These are phyloP conservation scores for Vanrija pseudolonga DNA, from an alignment of 1,284 basidiomycete species.

Conservation along the genomic window DNA sequence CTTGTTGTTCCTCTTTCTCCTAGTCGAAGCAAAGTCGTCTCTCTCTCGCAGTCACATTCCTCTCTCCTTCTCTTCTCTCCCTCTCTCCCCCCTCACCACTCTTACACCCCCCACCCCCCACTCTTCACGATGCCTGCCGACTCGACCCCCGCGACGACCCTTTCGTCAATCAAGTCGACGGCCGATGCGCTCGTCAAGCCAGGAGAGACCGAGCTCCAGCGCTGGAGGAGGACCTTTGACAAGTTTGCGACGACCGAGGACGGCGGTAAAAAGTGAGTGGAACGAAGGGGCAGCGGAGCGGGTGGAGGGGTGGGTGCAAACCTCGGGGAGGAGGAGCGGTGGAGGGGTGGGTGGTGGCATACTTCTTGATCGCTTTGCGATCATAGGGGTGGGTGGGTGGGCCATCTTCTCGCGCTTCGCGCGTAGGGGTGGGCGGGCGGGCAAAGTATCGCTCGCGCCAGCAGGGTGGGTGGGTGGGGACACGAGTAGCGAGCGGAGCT, in stretches of 20 bases:
- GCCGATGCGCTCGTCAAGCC: constrained; percentile 59
- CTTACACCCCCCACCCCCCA: not conserved
- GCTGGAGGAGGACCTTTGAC: constrained; percentile 84
- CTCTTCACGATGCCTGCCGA: constrained; percentile 5
- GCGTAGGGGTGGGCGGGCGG: too few relatives aligned
- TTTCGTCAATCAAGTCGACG: constrained; percentile 23
- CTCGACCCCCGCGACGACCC: not conserved
- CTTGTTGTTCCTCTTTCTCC: not conserved
- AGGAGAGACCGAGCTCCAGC: constrained; percentile 74
- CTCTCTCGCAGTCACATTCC: not conserved
- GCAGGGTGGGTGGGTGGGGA: too few relatives aligned
- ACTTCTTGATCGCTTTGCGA: too few relatives aligned
- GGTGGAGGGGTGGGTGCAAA: too few relatives aligned
- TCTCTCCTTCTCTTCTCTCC: not conserved
- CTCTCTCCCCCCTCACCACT: constrained; percentile 8
- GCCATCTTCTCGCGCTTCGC: too few relatives aligned
- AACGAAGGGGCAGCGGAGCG: too few relatives aligned
- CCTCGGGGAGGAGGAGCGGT: too few relatives aligned
- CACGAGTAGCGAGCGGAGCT: too few relatives aligned
- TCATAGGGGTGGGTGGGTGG: too few relatives aligned
- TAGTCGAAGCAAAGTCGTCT: too few relatives aligned
- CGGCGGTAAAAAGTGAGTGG: constrained; percentile 73
- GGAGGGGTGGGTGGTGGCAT: too few relatives aligned
- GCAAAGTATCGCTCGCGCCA: too few relatives aligned
- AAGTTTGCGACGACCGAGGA: constrained; percentile 65